These are phyloP conservation scores for Gremmenia infestans DNA, from an alignment of 2,329 filamentous ascomycete species.

Conservation along the genomic window DNA sequence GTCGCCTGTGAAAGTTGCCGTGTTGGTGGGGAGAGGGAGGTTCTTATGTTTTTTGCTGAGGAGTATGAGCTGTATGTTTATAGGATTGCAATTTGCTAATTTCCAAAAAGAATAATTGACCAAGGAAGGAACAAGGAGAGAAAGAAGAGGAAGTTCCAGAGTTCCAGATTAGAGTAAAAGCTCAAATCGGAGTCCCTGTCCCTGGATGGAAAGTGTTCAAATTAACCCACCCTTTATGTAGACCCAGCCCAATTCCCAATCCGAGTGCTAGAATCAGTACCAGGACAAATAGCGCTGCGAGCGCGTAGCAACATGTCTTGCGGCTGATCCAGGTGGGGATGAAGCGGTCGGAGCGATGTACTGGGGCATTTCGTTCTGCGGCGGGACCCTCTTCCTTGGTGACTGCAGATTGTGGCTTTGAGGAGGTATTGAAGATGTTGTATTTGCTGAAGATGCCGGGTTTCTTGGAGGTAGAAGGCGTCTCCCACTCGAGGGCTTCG, in stretches of 20 bases:
- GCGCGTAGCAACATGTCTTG: constrained; percentile 7
- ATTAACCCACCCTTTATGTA: constrained; percentile 18
- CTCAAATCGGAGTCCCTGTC: constrained; percentile 6
- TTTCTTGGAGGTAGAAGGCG: constrained; percentile 12
- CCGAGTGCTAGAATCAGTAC: constrained; percentile 32
- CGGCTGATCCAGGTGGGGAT: constrained; percentile 8
- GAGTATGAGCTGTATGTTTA: not conserved
- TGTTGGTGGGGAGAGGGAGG: constrained; percentile 47
- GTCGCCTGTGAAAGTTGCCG: constrained; percentile 54
- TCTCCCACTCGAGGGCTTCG: constrained; percentile 26
- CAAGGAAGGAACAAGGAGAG: constrained; percentile 4
- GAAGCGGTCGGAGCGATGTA: not conserved
- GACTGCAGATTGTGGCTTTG: not conserved
- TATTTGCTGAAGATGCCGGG: constrained; percentile 13
- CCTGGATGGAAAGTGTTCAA: constrained; percentile 15
- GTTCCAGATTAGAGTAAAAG: not conserved
- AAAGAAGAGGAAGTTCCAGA: not conserved
- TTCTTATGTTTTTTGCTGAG: constrained; percentile 28
- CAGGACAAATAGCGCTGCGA: constrained; percentile 24
- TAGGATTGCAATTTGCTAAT: not conserved
- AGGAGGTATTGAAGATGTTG: not conserved
- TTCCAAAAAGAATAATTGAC: not conserved
- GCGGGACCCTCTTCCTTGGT: not conserved
- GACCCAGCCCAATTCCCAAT: constrained; percentile 28
- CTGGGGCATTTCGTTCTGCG: not conserved